These are phyloP conservation scores for Puccinia novopanici DNA, from an alignment of 1,284 basidiomycete species.

Conservation along the genomic window DNA sequence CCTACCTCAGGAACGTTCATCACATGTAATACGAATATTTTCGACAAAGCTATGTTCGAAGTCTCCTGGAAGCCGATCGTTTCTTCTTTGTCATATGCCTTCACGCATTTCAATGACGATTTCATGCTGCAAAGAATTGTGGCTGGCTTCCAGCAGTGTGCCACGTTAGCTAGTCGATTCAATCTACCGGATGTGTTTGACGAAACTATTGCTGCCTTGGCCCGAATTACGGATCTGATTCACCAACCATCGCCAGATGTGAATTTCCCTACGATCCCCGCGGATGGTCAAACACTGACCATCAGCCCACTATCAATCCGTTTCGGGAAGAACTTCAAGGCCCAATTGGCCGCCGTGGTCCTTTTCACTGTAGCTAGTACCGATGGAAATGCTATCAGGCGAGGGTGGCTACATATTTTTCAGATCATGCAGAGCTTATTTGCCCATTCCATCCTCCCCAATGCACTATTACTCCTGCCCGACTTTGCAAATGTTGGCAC, in stretches of 20 bases:
- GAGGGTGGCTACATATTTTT: slow-evolving; percentile 87
- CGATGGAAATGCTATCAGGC: slow-evolving; percentile 88
- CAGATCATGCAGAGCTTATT: slow-evolving; percentile 98
- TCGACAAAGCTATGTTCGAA: slow-evolving; percentile 92
- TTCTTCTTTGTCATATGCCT: slow-evolving; percentile 72
- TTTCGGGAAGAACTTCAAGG: slow-evolving; percentile 93
- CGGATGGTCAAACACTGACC: slow-evolving; percentile 85
- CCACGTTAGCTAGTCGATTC: slow-evolving; percentile 85
- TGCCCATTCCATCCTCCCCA: slow-evolving; percentile 84
- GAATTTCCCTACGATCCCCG: slow-evolving; percentile 84
- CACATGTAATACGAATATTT: slow-evolving; percentile 73
- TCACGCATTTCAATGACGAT: slow-evolving; percentile 94
- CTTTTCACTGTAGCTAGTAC: slow-evolving; percentile 97
- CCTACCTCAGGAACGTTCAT: slow-evolving; percentile 69
- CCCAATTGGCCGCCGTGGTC: slow-evolving; percentile 93
- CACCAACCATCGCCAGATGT: slow-evolving; percentile 57
- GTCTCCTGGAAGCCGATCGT: slow-evolving; percentile 87
- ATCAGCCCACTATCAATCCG: slow-evolving; percentile 88
- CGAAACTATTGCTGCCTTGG: slow-evolving; percentile 87
- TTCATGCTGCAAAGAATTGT: slow-evolving; percentile 93
- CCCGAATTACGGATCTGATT: slow-evolving; percentile 63
- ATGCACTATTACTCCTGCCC: slow-evolving; percentile 88
- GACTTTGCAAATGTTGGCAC: slow-evolving; percentile 88
- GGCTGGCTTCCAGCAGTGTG: slow-evolving; percentile 92
- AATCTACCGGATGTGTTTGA: slow-evolving; percentile 92